phyloP scores from a whole-genome alignment of 1,284 basidiomycete species.

The Ganoderma meredithae region DNA sequence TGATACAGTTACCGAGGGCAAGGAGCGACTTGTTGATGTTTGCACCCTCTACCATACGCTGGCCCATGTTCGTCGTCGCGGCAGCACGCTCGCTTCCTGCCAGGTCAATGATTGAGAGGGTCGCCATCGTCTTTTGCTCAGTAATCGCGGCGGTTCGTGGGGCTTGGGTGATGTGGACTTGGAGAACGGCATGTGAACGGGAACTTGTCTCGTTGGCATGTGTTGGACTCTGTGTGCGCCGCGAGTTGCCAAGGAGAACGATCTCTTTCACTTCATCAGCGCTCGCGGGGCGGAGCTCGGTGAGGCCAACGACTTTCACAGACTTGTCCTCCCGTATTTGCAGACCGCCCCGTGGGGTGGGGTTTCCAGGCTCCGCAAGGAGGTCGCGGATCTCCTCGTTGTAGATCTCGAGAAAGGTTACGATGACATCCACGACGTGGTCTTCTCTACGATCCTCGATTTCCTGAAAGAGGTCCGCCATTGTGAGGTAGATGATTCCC shows the following conservation, averaged over 20 bases:
- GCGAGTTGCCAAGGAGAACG: slow-evolving; percentile 86
- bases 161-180: slow-evolving; percentile 89
- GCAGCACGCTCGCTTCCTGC: slow-evolving; percentile 96
- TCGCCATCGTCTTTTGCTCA: slow-evolving; percentile 84
- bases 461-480: slow-evolving; percentile 92
- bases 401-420: slow-evolving; percentile 97
- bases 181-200: slow-evolving; percentile 94
- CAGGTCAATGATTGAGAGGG: slow-evolving; percentile 95
- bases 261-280: slow-evolving; percentile 94
- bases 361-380: slow-evolving; percentile 75
- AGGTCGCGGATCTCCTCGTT: slow-evolving; percentile 98
- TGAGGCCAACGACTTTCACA: slow-evolving; percentile 88
- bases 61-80: slow-evolving; percentile 96
- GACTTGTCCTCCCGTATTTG: slow-evolving; percentile 92
- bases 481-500: slow-evolving; percentile 95
- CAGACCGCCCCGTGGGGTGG: slow-evolving; percentile 80
- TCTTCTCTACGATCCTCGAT: slow-evolving; percentile 88
- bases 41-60: slow-evolving; percentile 95
- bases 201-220: slow-evolving; percentile 96
- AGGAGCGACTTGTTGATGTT: slow-evolving; percentile 98
- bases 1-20: slow-evolving; percentile 95
- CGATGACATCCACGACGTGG: slow-evolving; percentile 83
- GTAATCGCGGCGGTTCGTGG: slow-evolving; percentile 84
- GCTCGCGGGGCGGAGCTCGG: slow-evolving; percentile 77
- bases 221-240: slow-evolving; percentile 91